Percentiles rank a stretch among this genome's conserved stretches.
These are phyloP conservation scores for Blastocystis sp. DNA, from an alignment of 352 stramenopile genomes.

Conservation along the genomic window DNA sequence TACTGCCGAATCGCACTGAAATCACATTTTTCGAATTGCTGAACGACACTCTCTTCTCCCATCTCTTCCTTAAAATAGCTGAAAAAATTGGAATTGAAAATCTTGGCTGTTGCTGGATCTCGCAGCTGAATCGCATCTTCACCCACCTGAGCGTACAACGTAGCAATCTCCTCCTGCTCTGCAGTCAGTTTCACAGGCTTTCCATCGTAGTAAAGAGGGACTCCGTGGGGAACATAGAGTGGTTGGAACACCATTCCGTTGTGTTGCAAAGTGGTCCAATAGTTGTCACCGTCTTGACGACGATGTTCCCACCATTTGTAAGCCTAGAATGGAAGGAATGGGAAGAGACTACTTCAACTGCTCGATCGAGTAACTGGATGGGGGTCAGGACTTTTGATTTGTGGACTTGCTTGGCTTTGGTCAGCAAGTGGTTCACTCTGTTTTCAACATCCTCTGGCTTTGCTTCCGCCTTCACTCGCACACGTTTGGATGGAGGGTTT, in stretches of 20 bases:
- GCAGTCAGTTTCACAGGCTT: conserved; percentile 85
- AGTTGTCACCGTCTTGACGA: conserved; percentile 64
- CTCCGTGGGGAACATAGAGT: conserved; percentile 85
- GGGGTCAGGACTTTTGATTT: conserved; percentile 30
- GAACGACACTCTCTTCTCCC: conserved; percentile 85
- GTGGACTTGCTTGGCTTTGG: conserved; percentile 60
- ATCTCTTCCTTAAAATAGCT: conserved; percentile 80
- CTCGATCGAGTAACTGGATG: conserved; percentile 38
- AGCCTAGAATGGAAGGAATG: conserved; percentile 88
- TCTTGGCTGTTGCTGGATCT: conserved; percentile 86
- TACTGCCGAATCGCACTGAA: conserved; percentile 86
- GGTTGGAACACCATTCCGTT: conserved; percentile 93
- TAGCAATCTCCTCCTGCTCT: conserved; percentile 84
- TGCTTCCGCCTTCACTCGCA: not conserved
- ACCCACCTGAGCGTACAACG: conserved; percentile 66
- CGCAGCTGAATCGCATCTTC: conserved; percentile 89
- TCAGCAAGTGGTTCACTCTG: conserved; percentile 48
- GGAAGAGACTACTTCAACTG: conserved; percentile 66
- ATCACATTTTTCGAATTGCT: conserved; percentile 90
- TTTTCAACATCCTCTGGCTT: conserved; percentile 60
- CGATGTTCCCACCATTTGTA: conserved; percentile 97
- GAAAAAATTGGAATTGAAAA: conserved; percentile 99
- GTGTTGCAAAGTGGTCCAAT: conserved; percentile 98
- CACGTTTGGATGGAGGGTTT: not conserved
- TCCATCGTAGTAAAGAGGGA: conserved; percentile 77